phyloP scores from a whole-genome alignment of 331 rosid genomes.

The Pyracantha coccinea region DNA sequence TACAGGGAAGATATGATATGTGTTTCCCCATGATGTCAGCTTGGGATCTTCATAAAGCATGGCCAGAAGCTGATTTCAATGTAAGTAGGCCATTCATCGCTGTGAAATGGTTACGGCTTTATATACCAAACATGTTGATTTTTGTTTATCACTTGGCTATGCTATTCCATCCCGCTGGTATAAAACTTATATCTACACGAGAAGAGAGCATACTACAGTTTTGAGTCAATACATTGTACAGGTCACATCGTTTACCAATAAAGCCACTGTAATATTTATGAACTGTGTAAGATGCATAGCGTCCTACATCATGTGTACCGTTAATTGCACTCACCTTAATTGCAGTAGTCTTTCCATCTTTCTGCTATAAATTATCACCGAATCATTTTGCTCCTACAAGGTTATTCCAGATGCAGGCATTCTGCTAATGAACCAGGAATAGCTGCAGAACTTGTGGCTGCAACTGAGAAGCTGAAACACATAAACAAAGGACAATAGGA shows the following conservation, averaged over 20 bases:
- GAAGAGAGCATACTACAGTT: background rate
- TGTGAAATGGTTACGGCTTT: conserved; percentile 2
- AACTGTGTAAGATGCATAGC: background rate
- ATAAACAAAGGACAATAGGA: conserved; percentile 32
- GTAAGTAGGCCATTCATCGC: conserved; percentile 26
- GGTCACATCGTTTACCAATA: no score
- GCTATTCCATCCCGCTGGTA: background rate
- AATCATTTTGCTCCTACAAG: conserved; percentile 34
- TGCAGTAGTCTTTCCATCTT: background rate
- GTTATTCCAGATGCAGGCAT: conserved; percentile 86
- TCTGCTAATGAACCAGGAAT: conserved; percentile 90
- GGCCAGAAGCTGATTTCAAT: conserved; percentile 92
- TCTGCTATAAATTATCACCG: background rate
- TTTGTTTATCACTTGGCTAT: background rate
- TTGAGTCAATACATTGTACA: background rate
- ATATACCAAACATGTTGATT: background rate
- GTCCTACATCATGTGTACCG: background rate
- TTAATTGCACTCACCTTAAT: background rate
- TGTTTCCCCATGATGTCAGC: conserved; percentile 99
- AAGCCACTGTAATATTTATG: no score
- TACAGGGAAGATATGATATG: conserved; percentile 88
- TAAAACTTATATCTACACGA: background rate
- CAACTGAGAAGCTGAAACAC: conserved; percentile 75
- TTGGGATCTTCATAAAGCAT: conserved; percentile 97
- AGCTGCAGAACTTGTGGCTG: conserved; percentile 88